These are phyloP conservation scores for Arthrobotrys sinensis DNA, from an alignment of 2,329 filamentous ascomycete species.

Conservation along the genomic window DNA sequence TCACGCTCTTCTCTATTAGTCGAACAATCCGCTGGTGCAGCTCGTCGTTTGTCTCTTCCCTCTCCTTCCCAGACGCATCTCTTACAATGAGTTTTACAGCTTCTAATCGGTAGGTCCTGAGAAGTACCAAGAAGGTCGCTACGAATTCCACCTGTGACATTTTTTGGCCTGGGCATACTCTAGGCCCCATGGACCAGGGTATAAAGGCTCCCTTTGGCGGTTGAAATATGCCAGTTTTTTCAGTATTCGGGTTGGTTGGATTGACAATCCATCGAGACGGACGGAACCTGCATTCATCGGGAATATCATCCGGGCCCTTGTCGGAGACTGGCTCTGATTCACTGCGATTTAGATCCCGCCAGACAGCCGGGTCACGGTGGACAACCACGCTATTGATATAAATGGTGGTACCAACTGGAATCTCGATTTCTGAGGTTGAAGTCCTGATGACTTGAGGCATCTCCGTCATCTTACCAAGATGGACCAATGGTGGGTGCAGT, in stretches of 20 bases:
- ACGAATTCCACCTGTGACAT: constrained; percentile 74
- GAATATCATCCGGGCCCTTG: neutral
- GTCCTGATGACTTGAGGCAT: constrained; percentile 65
- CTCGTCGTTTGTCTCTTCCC: constrained; percentile 38
- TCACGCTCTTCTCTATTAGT: constrained; percentile 12
- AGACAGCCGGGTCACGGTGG: constrained; percentile 63
- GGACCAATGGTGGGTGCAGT: constrained; percentile 67
- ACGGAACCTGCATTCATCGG: constrained; percentile 67
- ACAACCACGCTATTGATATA: constrained; percentile 67
- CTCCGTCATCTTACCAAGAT: constrained; percentile 66
- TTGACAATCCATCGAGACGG: constrained; percentile 68
- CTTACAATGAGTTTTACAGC: constrained; percentile 57
- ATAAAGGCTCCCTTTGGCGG: constrained; percentile 69
- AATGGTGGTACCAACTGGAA: constrained; percentile 66
- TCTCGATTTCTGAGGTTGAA: constrained; percentile 63
- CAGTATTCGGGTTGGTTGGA: constrained; percentile 19
- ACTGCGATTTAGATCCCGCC: constrained; percentile 62
- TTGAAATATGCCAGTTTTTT: constrained; percentile 64
- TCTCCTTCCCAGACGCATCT: neutral
- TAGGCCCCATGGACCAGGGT: constrained; percentile 71
- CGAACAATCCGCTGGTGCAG: constrained; percentile 7
- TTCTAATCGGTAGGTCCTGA: constrained; percentile 64
- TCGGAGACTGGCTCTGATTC: neutral
- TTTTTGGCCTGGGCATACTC: constrained; percentile 72
- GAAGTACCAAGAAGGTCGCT: constrained; percentile 68